Base-by-base conservation (phyloP, 2,329 filamentous ascomycete genomes). In the Torrubiellomyces zombiae region DNA sequence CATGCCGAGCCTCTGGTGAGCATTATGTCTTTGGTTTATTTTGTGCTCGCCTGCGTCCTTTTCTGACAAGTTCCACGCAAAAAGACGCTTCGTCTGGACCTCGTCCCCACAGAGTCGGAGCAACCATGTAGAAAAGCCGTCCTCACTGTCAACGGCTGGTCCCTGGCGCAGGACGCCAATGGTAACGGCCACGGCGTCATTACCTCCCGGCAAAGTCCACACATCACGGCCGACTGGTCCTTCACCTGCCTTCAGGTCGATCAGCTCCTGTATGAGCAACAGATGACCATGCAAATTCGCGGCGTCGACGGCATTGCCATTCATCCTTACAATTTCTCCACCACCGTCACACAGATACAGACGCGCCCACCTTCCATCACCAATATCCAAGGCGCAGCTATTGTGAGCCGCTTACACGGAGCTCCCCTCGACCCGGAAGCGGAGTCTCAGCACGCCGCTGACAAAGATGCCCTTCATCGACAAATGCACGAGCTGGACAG, bases 281-380 rank as follows among this genome's bases (percentile, higher is more conserved):
- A 54, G 9, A 39, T 67, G 38, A 52, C 44, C 28, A 51, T 67
- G 21, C 44, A 48, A 18, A 40, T 64, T 21, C 37, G 53, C 18
- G 48, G 45, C 6, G 30, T 64, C 17, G 49, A 63, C 37, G 56
- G 52, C 24, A 42, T 45, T 29, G 26, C 47, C 17, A 38, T 57
- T 14, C 37, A 51, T 13, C 42, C 53, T 29, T 37, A 51, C 18
- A 45, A 44, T 6, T 57, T 65, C 28, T 48, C 47, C 12, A 38
- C 56, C 28, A 47, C 51, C 10, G 64, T 67, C 39, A 53, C 50
- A 34, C 61, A 66, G 37, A 53, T 50, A 34, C 61, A 66, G 37
- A 51, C 48, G 5, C 35, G 40, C 3, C 55, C 59, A 1, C 45
- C 51, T 12, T 43, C 50, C 22, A 50, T 66, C 16, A 40, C 54